Base-by-base conservation (phyloP, 768 basidiomycete species). In the Gyrodon lividus region DNA sequence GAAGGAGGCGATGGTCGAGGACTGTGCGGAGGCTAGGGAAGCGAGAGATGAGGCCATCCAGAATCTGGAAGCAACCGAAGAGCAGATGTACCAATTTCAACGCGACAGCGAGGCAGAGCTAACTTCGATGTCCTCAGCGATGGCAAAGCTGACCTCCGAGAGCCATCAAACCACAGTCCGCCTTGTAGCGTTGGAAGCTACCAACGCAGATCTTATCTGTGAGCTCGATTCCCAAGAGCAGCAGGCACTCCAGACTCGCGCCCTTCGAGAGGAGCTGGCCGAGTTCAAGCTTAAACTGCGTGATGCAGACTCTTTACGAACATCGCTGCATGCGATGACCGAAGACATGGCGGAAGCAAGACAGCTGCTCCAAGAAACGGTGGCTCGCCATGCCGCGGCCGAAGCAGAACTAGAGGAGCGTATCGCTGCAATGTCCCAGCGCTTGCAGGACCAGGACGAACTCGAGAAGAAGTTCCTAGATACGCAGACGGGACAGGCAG, bases 1-100 rank as follows among this genome's bases (percentile, higher is more conserved):
- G 72, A 89, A 86, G 65, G 81, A 82, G 50, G 83, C 87, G 2
- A 89, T 92, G 86, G 80, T 92, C 0, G 89, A 91, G 55, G 90
- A 92, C 62, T 92, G 90, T 59, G 84, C 84, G 4, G 82, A 85
- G 48, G 88, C 87, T 2, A 75, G 90, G 47, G 85, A 85, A 48
- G 80, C 84, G 19, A 76, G 90, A 31, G 86, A 92, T 64, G 76
- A 76, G 22, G 86, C 88, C 5, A 63, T 83, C 38, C 60, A 63
- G 48, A 72, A 71, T 52, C 65, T 78, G 23, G 90, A 91, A 50
- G 68, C 66, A n/a, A 64, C 84, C 52, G 89, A 91, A 39, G 66
- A 62, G 24, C 59, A 66, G 23, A 14, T 65, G 14, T 48, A 61
- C 24, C 41, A 46, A 20, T 40, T 52, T 28, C 50, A 43, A 16